Conservation (phyloP, 495 filamentous ascomycete species). For the Neurospora tetraspora region DNA sequence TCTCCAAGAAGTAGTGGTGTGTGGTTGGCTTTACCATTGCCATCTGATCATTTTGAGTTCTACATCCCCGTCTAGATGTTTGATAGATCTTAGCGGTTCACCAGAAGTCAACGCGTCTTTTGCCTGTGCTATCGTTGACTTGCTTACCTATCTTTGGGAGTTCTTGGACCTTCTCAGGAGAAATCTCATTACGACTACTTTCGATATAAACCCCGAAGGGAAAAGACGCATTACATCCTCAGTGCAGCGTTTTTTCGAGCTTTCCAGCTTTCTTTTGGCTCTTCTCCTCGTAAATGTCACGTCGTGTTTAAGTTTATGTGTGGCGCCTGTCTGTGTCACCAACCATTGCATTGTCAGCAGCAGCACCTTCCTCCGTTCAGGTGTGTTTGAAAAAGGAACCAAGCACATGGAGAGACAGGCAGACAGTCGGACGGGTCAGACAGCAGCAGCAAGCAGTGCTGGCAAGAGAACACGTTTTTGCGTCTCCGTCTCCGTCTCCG, state of each 20-base stretch:
- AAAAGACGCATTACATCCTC: not conserved
- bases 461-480: not conserved
- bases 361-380: not conserved
- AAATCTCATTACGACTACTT: not conserved
- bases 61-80: not conserved
- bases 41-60: not conserved
- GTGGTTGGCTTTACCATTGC: not conserved
- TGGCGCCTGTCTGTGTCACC: not conserved
- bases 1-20: conserved; percentile 59
- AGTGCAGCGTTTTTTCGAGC: not conserved
- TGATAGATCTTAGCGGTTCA: not conserved
- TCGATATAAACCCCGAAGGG: not conserved
- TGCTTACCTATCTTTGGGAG: not conserved
- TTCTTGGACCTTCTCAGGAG: not conserved
- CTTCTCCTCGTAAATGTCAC: not conserved
- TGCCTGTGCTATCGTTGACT: not conserved
- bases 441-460: not conserved
- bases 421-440: not conserved
- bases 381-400: not conserved
- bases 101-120: not conserved
- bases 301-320: not conserved
- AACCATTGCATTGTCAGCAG: not conserved
- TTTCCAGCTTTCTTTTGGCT: not conserved
- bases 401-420: not conserved
- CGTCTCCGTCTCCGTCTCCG: not conserved